These are phyloP conservation scores for Aureobasidium sp. DNA, from an alignment of 2,329 filamentous ascomycete genomes.

Conservation along the genomic window DNA sequence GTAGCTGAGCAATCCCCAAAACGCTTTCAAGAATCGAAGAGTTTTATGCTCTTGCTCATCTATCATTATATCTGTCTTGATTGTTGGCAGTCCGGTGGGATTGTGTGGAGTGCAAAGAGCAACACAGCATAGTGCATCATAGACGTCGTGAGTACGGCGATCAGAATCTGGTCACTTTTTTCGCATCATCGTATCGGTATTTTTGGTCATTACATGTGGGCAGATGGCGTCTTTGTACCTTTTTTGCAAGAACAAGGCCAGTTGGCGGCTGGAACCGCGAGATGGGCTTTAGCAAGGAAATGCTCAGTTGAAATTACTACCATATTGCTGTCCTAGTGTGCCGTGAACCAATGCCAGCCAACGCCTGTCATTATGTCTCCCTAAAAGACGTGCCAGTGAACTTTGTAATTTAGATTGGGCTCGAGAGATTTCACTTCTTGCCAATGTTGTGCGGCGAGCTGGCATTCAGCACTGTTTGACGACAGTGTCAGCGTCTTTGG, in stretches of 20 bases:
- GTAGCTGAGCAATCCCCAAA: conserved; percentile 21
- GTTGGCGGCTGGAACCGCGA: not conserved
- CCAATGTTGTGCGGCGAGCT: not conserved
- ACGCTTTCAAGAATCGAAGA: not conserved
- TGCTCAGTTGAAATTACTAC: not conserved
- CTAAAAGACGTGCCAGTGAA: not conserved
- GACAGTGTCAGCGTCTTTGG: no score
- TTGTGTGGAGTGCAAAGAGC: not conserved
- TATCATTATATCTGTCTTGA: not conserved
- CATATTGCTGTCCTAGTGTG: not conserved
- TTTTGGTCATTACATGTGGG: not conserved
- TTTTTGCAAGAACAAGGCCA: not conserved
- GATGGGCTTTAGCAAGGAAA: not conserved
- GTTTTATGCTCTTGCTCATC: not conserved
- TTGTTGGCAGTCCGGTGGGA: not conserved
- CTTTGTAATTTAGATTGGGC: not conserved
- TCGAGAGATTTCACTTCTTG: not conserved
- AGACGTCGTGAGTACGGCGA: not conserved
- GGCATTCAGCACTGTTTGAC: not conserved
- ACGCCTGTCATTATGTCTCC: not conserved
- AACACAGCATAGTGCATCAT: conserved; percentile 5
- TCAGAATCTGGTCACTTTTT: not conserved
- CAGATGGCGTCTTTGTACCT: not conserved
- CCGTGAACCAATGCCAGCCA: not conserved
- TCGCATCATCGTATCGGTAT: not conserved